Conservation (phyloP, 305 asterid genomes). For the Euphrasia arctica region DNA sequence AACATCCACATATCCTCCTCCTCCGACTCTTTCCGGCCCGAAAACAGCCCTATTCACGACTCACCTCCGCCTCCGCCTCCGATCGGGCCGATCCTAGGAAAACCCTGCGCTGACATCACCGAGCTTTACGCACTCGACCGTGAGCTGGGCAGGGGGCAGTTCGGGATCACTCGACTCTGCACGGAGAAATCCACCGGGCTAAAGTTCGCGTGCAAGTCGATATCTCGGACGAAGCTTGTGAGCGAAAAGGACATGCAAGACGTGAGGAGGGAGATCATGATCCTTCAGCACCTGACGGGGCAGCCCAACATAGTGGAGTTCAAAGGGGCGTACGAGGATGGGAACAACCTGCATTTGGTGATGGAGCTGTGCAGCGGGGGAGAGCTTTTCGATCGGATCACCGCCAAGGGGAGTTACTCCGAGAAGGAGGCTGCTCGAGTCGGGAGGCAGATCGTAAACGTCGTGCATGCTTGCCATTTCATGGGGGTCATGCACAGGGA, state of each 20-base stretch:
- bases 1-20: constrained; percentile 51
- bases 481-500: constrained; percentile 86
- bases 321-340: constrained; percentile 70
- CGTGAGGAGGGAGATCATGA: constrained; percentile 55
- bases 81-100: constrained; percentile 43
- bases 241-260: constrained; percentile 41
- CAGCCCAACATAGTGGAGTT: constrained; percentile 77
- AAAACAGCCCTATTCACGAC: background rate
- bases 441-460: constrained; percentile 74
- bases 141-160: constrained; percentile 77
- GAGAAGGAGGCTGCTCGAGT: constrained; percentile 73
- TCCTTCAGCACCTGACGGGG: constrained; percentile 60
- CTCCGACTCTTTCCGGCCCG: constrained; percentile 28
- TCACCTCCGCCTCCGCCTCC: background rate
- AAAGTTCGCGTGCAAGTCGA: constrained; percentile 70
- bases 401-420: constrained; percentile 59
- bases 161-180: constrained; percentile 71
- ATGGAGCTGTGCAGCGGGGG: constrained; percentile 84
- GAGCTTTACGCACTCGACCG: constrained; percentile 43
- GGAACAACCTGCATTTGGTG: constrained; percentile 44
- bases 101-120: constrained; percentile 47
- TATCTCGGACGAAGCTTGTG: constrained; percentile 46
- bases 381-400: constrained; percentile 70
- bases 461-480: constrained; percentile 76
- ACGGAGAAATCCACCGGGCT: constrained; percentile 48